These are phyloP conservation scores for Sporothrix variecibatus DNA, from an alignment of 2,329 filamentous ascomycete genomes.

Conservation along the genomic window DNA sequence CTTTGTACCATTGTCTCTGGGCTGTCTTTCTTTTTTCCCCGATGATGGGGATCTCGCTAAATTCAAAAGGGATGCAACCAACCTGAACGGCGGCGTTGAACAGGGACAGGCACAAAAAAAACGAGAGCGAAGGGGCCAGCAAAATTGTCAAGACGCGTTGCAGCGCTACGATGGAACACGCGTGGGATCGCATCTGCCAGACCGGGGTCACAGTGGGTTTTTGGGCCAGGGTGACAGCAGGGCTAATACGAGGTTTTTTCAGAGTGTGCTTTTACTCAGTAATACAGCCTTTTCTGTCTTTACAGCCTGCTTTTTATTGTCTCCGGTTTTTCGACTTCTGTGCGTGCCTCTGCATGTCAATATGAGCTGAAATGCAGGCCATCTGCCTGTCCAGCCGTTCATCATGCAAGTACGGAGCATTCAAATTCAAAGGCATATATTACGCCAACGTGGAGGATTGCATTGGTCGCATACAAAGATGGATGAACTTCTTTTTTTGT, in stretches of 20 bases:
- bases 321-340: neutral
- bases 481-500: neutral
- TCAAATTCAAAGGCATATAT: neutral
- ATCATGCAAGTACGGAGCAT: neutral
- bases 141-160: neutral
- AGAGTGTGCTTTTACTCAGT: neutral
- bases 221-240: neutral
- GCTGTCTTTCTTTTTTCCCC: neutral
- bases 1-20: neutral
- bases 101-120: neutral
- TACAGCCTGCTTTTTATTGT: neutral
- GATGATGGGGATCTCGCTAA: neutral
- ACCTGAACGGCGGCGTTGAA: neutral
- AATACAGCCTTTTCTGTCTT: neutral
- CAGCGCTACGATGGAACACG: constrained; percentile 10
- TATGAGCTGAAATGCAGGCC: constrained; percentile 11
- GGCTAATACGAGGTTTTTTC: constrained; percentile 7
- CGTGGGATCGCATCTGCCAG: constrained; percentile 19
- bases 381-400: neutral
- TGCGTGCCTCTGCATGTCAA: neutral
- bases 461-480: neutral
- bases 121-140: neutral
- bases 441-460: neutral
- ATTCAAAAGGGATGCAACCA: neutral
- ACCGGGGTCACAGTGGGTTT: neutral